Evolutionary conservation across 306 rosid species (phyloP), one percentile per base, ranked within the genome.

Genomic region (Gastrolobium villosum): DNA sequence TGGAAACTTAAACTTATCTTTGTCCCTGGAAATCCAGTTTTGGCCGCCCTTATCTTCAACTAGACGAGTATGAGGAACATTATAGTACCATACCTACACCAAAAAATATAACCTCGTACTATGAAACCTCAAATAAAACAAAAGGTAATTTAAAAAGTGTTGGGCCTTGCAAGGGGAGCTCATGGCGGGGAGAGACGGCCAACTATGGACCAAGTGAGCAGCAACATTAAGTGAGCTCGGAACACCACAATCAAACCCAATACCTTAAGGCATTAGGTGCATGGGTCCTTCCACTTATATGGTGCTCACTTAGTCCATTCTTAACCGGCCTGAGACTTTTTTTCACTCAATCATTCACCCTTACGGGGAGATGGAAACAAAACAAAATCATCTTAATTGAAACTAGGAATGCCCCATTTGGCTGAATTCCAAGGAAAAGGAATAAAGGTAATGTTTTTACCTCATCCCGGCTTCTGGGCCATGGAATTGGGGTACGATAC

Each of bases 41-140:
- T 94, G 99, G 49, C 99, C 99, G 4, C 99, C 99, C 86, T 94
- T 94, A 72, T 92, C 99, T 62, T 90, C 97, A 26, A 91, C 99
- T 10, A 94, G 84, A 57, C 97, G 97, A 81, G 89, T 92, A 81
- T 92, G 99, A 69, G 99, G 99, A 69, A 94, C 97, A 84, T 94
- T 94, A 72, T 40, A 41, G 85, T 74, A 94, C 99, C 99, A 94
- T 28, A 94, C 97, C 99, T 94, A 81, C 79, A 77, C 53, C 32
- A 66, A 9, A 14, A 5, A 7, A 30, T 60, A 31, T 34, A 72
- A 8, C 57, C 5, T 46, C 13, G 11, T 50, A 5, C 14, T 15
- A 20, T 9, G 43, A 69, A 74, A 6, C 20, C 30, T 50, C 26
- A 20, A 20, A 20, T 20, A 20, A 20, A 20, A 20, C 26, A 20